These are phyloP conservation scores for Helicocarpus griseus DNA, from an alignment of 2,329 filamentous ascomycete genomes.

Conservation along the genomic window DNA sequence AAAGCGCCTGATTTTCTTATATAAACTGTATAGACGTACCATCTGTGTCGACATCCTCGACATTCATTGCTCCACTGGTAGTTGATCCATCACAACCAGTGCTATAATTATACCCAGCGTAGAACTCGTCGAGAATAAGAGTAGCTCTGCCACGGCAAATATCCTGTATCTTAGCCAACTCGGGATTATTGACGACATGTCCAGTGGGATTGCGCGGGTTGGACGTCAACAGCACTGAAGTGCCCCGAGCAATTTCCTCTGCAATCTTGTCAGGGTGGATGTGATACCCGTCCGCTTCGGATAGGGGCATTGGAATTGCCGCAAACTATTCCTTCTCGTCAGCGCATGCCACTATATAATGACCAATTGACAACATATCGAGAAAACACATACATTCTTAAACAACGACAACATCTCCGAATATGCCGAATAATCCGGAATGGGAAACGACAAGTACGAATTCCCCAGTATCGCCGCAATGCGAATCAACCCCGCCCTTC, in stretches of 20 bases:
- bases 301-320: constrained; percentile 74
- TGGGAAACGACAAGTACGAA: constrained; percentile 86
- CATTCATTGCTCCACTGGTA: constrained; percentile 79
- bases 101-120: constrained; percentile 92
- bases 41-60: constrained; percentile 80
- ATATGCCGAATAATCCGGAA: constrained; percentile 92
- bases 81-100: constrained; percentile 82
- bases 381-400: constrained; percentile 52
- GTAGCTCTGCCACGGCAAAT: constrained; percentile 85
- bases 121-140: constrained; percentile 93
- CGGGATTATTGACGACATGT: constrained; percentile 72
- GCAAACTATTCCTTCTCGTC: constrained; percentile 51
- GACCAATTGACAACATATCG: too few species aligned
- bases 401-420: constrained; percentile 95
- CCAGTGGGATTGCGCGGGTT: constrained; percentile 95
- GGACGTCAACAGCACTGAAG: constrained; percentile 81
- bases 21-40: constrained; percentile 26
- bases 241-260: constrained; percentile 78
- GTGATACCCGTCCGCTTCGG: constrained; percentile 79
- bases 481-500: constrained; percentile 82
- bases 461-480: constrained; percentile 92
- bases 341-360: not conserved
- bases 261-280: constrained; percentile 90
- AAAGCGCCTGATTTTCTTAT: too few species aligned
- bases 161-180: constrained; percentile 83